Conservation (phyloP, 2,329 filamentous ascomycete species). For the Aspergillus japonicus region DNA sequence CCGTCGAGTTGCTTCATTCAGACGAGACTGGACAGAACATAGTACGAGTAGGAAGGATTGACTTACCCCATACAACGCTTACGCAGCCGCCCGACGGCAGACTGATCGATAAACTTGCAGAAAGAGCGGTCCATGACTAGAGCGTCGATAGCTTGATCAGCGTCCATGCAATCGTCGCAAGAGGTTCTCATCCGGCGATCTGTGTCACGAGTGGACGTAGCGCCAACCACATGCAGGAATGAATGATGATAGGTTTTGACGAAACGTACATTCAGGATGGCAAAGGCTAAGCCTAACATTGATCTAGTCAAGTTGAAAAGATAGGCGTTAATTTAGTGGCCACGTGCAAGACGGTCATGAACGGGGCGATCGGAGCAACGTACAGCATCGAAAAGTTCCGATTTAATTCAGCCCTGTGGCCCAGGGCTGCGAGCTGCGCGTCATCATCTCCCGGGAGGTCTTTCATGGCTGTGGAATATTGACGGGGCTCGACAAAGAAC, state of each 20-base stretch:
- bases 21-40: too few species aligned
- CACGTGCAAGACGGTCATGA: background rate
- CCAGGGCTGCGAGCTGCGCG: slow-evolving; percentile 54
- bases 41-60: background rate
- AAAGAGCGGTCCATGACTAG: slow-evolving; percentile 60
- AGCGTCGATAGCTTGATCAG: slow-evolving; percentile 10
- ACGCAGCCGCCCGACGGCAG: slow-evolving; percentile 70
- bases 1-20: too few species aligned
- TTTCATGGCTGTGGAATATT: slow-evolving; percentile 16
- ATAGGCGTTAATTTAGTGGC: background rate
- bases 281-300: slow-evolving; percentile 63
- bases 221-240: background rate
- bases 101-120: slow-evolving; percentile 58
- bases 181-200: background rate
- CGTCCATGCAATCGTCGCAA: background rate
- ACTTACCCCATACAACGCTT: slow-evolving; percentile 69
- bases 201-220: background rate
- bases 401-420: slow-evolving; percentile 58
- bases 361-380: slow-evolving; percentile 11
- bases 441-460: slow-evolving; percentile 41
- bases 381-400: slow-evolving; percentile 57
- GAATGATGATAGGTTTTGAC: background rate
- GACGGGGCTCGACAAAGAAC: background rate
- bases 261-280: slow-evolving; percentile 55
- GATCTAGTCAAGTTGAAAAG: slow-evolving; percentile 33